Percentiles rank a stretch among this genome's conserved stretches.
These are phyloP conservation scores for Stramenopiles sp. DNA, from an alignment of 352 stramenopile genomes.

Conservation along the genomic window DNA sequence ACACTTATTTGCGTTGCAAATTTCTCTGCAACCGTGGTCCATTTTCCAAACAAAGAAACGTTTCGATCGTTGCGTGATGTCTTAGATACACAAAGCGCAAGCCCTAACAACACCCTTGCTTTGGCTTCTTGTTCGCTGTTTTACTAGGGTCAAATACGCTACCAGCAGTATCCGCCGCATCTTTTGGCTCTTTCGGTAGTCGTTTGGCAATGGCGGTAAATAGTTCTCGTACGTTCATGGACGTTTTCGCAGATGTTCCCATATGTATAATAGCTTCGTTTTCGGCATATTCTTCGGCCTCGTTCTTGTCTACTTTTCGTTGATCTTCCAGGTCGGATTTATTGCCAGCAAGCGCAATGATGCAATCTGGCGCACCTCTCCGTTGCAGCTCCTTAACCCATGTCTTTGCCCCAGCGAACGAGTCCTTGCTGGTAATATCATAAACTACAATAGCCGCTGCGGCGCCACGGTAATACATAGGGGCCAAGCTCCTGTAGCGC, in stretches of 20 bases:
- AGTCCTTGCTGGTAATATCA: constrained; percentile 90
- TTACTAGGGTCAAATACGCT: constrained; percentile 6
- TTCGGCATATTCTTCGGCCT: constrained; percentile 91
- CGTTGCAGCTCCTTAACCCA: constrained; percentile 99
- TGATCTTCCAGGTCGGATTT: constrained; percentile 92
- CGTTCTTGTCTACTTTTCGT: constrained; percentile 81
- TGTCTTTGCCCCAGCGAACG: constrained; percentile 88
- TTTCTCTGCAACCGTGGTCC: too few species aligned
- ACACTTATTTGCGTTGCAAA: too few species aligned
- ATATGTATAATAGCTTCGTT: constrained; percentile 98
- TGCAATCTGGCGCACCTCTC: constrained; percentile 85
- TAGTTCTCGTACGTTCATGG: constrained; percentile 94
- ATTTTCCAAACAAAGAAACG: too few species aligned
- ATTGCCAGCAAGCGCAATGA: constrained; percentile 89
- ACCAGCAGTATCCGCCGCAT: not conserved
- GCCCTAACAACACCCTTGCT: not conserved
- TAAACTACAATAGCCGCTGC: constrained; percentile 88
- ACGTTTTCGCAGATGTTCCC: constrained; percentile 97
- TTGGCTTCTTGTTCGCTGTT: constrained; percentile 6
- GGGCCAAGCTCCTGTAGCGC: constrained; percentile 80
- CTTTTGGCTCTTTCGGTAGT: constrained; percentile 10
- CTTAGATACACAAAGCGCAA: too few species aligned
- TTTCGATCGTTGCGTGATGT: too few species aligned
- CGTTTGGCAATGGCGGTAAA: constrained; percentile 78
- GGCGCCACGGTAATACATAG: constrained; percentile 92